Conservation (phyloP, 164 flowering plant genomes). For the Annona cherimola region DNA sequence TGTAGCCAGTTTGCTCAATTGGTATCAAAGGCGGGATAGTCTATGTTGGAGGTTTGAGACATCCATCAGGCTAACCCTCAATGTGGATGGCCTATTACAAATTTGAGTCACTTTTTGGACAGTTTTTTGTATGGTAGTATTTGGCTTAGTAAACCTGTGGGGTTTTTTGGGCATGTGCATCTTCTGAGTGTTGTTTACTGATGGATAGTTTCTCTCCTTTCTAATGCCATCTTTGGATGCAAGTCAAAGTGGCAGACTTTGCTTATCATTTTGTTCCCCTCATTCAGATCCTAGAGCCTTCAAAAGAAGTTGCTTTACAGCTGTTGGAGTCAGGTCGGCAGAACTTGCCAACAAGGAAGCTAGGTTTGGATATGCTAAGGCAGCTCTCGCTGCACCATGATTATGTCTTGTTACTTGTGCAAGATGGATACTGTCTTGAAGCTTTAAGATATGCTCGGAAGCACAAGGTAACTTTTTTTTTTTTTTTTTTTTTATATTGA, state of each 20-base stretch:
- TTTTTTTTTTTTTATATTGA: background rate
- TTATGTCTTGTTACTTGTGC: conserved; percentile 66
- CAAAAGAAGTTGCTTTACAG: conserved; percentile 92
- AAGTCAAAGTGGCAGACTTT: no score
- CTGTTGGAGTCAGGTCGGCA: conserved; percentile 81
- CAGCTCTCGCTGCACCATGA: conserved; percentile 80
- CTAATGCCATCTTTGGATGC: no score
- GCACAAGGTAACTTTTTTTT: conserved; percentile 55
- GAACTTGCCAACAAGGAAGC: conserved; percentile 59
- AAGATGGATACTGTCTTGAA: conserved; percentile 93
- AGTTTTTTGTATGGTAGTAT: no score
- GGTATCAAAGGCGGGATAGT: background rate
- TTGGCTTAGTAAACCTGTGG: no score
- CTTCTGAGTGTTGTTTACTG: no score
- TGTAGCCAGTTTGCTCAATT: background rate
- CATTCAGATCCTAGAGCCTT: conserved; percentile 83
- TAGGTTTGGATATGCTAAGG: conserved; percentile 89
- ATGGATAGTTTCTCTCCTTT: no score
- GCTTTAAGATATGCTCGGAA: conserved; percentile 84
- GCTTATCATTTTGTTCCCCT: background rate
- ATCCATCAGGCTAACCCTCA: background rate
- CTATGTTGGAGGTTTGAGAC: background rate
- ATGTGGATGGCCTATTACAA: background rate
- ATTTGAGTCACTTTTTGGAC: background rate
- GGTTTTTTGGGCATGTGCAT: no score